Conservation (phyloP, 768 basidiomycete genomes). For the Tulasnella sp. region DNA sequence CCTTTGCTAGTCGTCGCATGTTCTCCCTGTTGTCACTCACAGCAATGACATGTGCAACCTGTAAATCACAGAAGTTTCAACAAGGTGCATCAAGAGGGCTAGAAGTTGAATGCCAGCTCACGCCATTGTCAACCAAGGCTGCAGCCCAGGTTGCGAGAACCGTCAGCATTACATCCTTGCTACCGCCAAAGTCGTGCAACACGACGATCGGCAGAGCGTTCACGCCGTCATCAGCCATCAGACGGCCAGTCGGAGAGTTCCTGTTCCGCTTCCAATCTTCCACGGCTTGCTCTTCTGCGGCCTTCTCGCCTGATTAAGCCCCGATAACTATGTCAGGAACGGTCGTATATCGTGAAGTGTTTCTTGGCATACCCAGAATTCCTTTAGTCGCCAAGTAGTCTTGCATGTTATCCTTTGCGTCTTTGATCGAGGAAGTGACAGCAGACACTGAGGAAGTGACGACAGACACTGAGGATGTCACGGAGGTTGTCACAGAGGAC, state of each 20-base stretch:
- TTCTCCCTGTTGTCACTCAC: slow-evolving; percentile 85
- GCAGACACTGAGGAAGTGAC: slow-evolving; percentile 8
- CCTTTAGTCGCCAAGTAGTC: not conserved
- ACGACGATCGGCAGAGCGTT: slow-evolving; percentile 73
- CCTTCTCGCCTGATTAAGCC: not conserved
- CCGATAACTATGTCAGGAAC: not conserved
- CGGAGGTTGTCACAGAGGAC: not conserved
- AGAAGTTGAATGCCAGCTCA: slow-evolving; percentile 23
- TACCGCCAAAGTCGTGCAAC: slow-evolving; percentile 58
- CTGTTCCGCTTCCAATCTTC: slow-evolving; percentile 1
- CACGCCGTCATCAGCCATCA: slow-evolving; percentile 34
- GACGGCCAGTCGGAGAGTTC: slow-evolving; percentile 6
- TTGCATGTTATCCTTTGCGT: slow-evolving; percentile 6
- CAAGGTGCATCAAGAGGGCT: not conserved
- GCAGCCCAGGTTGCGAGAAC: slow-evolving; percentile 82
- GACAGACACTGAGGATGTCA: not conserved
- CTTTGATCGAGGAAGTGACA: not conserved
- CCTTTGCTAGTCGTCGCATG: slow-evolving; percentile 70
- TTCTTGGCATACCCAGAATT: not conserved
- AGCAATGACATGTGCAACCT: slow-evolving; percentile 89
- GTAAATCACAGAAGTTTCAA: not conserved
- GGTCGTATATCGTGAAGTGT: not conserved
- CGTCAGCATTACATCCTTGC: slow-evolving; percentile 58
- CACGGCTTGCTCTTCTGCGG: not conserved
- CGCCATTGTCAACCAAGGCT: slow-evolving; percentile 67